Base-by-base conservation (phyloP, 1,139 yeast species). In the Saccharomyces hybrid region DNA sequence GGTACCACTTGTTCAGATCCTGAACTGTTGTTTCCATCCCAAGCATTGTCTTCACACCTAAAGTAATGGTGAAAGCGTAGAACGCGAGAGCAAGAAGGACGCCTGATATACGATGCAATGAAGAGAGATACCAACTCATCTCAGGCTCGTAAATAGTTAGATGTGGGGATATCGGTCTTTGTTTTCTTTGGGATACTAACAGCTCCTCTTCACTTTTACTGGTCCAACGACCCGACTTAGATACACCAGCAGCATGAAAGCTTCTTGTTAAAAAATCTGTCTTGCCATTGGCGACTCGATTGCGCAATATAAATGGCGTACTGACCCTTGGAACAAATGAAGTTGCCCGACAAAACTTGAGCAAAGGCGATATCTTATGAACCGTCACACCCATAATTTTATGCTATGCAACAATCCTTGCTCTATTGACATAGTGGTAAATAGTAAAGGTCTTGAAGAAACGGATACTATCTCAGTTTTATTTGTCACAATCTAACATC, bases 91-190 rank as follows among this genome's bases (percentile, higher is more conserved):
- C 97, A 70, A 93, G 75, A 50, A 83, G 81, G 32, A 90, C 86
- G 70, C 98, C 97, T 50, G 95, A 82, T 66, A 93, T 74, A 79
- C 99, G 86, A 75, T 93, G 98, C 59, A 86, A 72, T 44, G 85
- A 76, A 5, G 98, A 91, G 70, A 93, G 71, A 61, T 80, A 73
- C 87, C 86, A 80, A 48, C 98, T 88, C 62, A 91, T 72, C 76
- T 93, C 97, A 53, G 95, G 95, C 75, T 89, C 78, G 76, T 91
- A 93, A 69, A 93, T 91, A 57, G 83, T 75, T 70, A 93, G 79
- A 72, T 93, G 96, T 57, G 99, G 99, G 47, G 97, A 90, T 42
- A 80, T 75, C 49, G 99, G 99, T 75, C 99, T 84, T 75, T 83
- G 81, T 64, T 78, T 79, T 73, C 99, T 84, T 76, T 93, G 99